Evolutionary conservation across 495 filamentous ascomycete species (phyloP).

Genomic region (Neurospora intermedia): DNA sequence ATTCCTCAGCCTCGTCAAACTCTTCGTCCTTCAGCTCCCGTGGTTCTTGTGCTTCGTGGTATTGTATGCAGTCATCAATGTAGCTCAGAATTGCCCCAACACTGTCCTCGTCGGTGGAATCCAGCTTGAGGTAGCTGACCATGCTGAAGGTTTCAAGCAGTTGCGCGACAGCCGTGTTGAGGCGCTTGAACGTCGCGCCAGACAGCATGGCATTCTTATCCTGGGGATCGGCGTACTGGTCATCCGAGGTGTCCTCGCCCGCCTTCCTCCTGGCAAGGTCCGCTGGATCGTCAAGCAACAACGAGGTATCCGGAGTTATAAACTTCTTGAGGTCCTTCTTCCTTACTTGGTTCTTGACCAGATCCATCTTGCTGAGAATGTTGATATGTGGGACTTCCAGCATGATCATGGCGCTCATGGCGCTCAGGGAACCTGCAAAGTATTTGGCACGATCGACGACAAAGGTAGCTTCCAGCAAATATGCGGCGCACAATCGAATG

Average conservation of each 20-base stretch:
- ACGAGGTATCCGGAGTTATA: conserved; percentile 65
- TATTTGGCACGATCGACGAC: conserved; percentile 92
- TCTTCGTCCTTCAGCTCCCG: conserved; percentile 72
- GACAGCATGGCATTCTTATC: conserved; percentile 60
- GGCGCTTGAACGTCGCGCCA: conserved; percentile 61
- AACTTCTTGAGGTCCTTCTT: conserved; percentile 80
- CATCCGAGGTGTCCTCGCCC: conserved; percentile 23
- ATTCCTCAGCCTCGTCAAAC: conserved; percentile 47
- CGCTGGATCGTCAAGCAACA: conserved; percentile 61
- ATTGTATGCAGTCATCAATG: conserved; percentile 94
- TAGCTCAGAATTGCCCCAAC: conserved; percentile 86
- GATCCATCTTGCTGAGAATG: conserved; percentile 92
- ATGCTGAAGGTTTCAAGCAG: conserved; percentile 96
- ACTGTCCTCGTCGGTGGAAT: conserved; percentile 89
- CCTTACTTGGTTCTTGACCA: conserved; percentile 72
- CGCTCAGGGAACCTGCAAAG: conserved; percentile 88
- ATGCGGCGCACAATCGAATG: conserved; percentile 87
- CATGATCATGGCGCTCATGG: conserved; percentile 98
- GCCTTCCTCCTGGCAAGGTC: conserved; percentile 36
- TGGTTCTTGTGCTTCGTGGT: conserved; percentile 91
- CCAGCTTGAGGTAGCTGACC: conserved; percentile 85
- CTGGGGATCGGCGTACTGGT: conserved; percentile 41
- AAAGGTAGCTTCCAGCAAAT: conserved; percentile 90
- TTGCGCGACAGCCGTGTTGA: conserved; percentile 77
- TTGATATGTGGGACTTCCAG: conserved; percentile 93